Percentiles rank a stretch among this genome's conserved stretches.
Conservation (phyloP, 768 basidiomycete species). For the Kwoniella heveanensis region DNA sequence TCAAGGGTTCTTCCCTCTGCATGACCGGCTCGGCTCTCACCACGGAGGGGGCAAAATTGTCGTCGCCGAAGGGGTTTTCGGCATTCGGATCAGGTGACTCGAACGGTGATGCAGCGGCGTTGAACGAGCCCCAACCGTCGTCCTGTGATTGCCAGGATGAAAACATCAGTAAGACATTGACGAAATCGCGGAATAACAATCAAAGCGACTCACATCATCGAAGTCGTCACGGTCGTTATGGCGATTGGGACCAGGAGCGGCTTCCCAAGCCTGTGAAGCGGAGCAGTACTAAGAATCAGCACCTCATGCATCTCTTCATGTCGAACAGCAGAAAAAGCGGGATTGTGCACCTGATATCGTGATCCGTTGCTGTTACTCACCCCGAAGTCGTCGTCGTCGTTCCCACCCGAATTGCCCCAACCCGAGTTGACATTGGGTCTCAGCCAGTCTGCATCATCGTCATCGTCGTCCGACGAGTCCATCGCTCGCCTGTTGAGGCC, state of each 20-base stretch:
- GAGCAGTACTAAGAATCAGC: not conserved
- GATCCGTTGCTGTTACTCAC: too few relatives aligned
- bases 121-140: conserved; percentile 54
- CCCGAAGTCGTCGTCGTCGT: conserved; percentile 42
- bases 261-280: conserved; percentile 21
- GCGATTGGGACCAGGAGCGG: conserved; percentile 16
- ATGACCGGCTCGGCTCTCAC: conserved; percentile 29
- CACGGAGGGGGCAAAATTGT: conserved; percentile 38
- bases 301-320: too few relatives aligned
- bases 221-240: conserved; percentile 27
- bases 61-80: conserved; percentile 54
- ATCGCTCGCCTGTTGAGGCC: conserved; percentile 32
- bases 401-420: conserved; percentile 3
- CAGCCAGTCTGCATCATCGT: conserved; percentile 51
- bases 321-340: too few relatives aligned
- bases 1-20: conserved; percentile 36
- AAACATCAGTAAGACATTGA: conserved; percentile 5
- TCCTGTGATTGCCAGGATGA: too few relatives aligned
- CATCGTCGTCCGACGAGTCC: conserved; percentile 48
- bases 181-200: not conserved
- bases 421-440: conserved; percentile 23
- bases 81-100: conserved; percentile 20
- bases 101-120: conserved; percentile 31
- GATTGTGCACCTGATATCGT: too few relatives aligned
- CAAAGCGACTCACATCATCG: conserved; percentile 40